phyloP scores from a whole-genome alignment of 345 rosid species.

The Cardamine occulta region DNA sequence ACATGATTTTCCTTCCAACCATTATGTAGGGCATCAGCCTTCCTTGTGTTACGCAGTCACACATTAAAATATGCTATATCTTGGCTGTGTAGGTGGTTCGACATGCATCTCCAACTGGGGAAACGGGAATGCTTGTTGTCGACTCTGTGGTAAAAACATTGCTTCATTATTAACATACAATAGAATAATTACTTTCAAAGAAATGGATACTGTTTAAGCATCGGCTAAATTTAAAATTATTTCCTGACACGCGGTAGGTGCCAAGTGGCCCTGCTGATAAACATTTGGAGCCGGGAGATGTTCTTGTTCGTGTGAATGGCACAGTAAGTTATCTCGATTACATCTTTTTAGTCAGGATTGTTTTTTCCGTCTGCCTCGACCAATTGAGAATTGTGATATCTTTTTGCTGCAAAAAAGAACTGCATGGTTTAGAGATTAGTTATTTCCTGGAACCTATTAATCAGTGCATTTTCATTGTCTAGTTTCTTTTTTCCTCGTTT shows the following conservation, averaged over 20 bases:
- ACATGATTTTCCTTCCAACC: slow-evolving; percentile 24
- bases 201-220: background rate
- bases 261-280: slow-evolving; percentile 94
- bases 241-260: slow-evolving; percentile 60
- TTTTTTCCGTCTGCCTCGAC: slow-evolving; percentile 14
- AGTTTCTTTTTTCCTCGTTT: background rate
- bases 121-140: slow-evolving; percentile 97
- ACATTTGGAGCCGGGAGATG: slow-evolving; percentile 90
- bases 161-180: slow-evolving; percentile 26
- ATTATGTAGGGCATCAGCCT: slow-evolving; percentile 16
- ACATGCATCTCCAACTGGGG: slow-evolving; percentile 73
- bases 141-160: slow-evolving; percentile 76
- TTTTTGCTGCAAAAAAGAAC: slow-evolving; percentile 17
- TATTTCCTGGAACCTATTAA: slow-evolving; percentile 28
- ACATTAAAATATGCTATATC: slow-evolving; percentile 38
- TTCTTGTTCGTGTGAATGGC: slow-evolving; percentile 86
- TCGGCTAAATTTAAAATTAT: background rate
- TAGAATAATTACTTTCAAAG: slow-evolving; percentile 1
- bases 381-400: slow-evolving; percentile 11
- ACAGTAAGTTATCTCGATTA: slow-evolving; percentile 58
- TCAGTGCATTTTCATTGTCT: slow-evolving; percentile 8
- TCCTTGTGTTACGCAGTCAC: slow-evolving; percentile 17
- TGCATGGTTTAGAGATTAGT: background rate
- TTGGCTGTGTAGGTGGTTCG: slow-evolving; percentile 68
- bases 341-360: background rate